Evolutionary conservation across 768 basidiomycete genomes (phyloP).

Genomic region (Imleria badia): DNA sequence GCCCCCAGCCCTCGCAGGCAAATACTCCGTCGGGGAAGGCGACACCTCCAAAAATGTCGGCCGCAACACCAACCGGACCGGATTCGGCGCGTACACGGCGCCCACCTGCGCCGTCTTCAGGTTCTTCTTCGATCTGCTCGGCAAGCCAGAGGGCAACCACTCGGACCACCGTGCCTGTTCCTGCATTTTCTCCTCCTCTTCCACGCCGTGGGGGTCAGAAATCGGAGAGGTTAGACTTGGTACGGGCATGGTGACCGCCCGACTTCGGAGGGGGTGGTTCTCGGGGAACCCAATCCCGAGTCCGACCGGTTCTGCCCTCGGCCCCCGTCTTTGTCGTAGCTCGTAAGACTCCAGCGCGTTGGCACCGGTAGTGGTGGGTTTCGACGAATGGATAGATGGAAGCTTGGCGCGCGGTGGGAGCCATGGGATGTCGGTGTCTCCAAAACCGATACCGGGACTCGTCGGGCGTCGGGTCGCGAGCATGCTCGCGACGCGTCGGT

Average conservation of each 20-base stretch:
- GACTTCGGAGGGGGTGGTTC: constrained; percentile 18
- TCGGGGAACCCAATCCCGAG: constrained; percentile 30
- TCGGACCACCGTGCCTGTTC: neutral
- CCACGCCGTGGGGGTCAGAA: neutral
- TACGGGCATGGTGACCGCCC: constrained; percentile 21
- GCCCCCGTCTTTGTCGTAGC: constrained; percentile 8
- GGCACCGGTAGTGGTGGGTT: neutral
- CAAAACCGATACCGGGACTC: neutral
- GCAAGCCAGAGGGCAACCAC: constrained; percentile 6
- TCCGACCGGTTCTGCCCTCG: constrained; percentile 16
- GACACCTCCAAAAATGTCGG: constrained; percentile 18
- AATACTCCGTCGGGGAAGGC: constrained; percentile 20
- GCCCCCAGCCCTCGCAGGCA: neutral
- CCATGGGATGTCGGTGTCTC: neutral
- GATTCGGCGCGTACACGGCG: neutral
- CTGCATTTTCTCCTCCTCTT: neutral
- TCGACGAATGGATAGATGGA: neutral
- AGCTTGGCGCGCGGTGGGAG: neutral
- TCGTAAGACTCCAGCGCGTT: constrained; percentile 8
- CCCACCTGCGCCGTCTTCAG: neutral
- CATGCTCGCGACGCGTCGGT: constrained; percentile 25
- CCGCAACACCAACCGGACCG: constrained; percentile 4
- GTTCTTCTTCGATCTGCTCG: neutral
- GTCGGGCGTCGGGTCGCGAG: constrained; percentile 15
- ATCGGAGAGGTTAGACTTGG: neutral